These are phyloP conservation scores for Austroboletus festivus DNA, from an alignment of 768 basidiomycete species.

Conservation along the genomic window DNA sequence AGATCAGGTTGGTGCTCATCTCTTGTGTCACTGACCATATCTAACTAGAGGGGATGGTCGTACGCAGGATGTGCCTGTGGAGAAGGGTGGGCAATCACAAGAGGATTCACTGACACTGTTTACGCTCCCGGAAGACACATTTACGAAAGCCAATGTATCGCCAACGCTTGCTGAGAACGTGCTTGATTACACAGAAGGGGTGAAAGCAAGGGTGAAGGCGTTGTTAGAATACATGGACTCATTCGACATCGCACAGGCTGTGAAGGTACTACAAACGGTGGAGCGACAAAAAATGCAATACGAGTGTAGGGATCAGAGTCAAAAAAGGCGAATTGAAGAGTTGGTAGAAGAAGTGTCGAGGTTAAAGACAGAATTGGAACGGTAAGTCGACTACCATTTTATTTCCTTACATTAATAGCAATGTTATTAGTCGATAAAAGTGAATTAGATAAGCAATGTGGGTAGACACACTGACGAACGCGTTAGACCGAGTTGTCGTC, in stretches of 20 bases:
- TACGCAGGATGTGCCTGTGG: background rate
- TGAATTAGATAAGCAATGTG: conserved; percentile 24
- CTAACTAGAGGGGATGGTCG: background rate
- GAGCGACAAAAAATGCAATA: conserved; percentile 25
- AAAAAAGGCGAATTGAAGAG: conserved; percentile 22
- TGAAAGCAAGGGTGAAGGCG: conserved; percentile 22
- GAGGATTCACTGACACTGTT: conserved; percentile 22
- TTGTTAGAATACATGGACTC: conserved; percentile 27
- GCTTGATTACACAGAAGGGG: conserved; percentile 22
- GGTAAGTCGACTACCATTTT: conserved; percentile 7
- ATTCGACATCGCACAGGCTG: conserved; percentile 21
- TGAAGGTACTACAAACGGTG: conserved; percentile 7
- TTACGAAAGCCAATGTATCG: conserved; percentile 14
- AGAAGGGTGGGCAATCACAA: background rate
- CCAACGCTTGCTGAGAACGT: conserved; percentile 27
- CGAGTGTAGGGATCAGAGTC: conserved; percentile 21
- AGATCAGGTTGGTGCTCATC: conserved; percentile 15
- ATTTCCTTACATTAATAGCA: no score
- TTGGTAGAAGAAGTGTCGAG: conserved; percentile 16
- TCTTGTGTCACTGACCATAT: background rate
- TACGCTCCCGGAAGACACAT: conserved; percentile 9
- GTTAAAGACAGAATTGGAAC: conserved; percentile 14
- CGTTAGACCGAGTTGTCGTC: no score
- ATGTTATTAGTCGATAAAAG: no score
- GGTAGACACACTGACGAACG: no score